These are phyloP conservation scores for Lecanosticta acicola DNA, from an alignment of 2,329 filamentous ascomycete genomes.

Conservation along the genomic window DNA sequence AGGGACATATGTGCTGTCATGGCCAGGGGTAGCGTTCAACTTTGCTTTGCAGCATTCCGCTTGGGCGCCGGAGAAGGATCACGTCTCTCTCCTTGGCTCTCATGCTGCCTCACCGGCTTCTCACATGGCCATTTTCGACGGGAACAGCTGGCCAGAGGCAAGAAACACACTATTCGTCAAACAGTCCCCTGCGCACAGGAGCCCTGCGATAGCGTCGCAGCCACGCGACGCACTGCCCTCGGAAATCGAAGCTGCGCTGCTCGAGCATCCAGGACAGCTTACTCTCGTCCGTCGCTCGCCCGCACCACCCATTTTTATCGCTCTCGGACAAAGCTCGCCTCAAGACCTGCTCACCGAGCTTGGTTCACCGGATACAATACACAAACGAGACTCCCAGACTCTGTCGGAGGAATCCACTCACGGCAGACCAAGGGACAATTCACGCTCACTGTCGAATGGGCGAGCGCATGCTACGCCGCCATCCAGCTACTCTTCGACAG, in stretches of 20 bases:
- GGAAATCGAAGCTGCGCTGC: slow-evolving; percentile 73
- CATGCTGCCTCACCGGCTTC: slow-evolving; percentile 69
- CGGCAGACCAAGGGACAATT: slow-evolving; percentile 22
- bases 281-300: slow-evolving; percentile 71
- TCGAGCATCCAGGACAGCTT: slow-evolving; percentile 71
- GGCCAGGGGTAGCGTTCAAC: slow-evolving; percentile 88
- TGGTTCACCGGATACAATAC: slow-evolving; percentile 88
- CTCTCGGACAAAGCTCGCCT: slow-evolving; percentile 77
- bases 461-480: slow-evolving; percentile 27
- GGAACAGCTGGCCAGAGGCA: slow-evolving; percentile 83
- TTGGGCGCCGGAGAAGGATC: slow-evolving; percentile 72
- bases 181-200: slow-evolving; percentile 66
- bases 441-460: slow-evolving; percentile 23
- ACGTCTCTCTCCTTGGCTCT: slow-evolving; percentile 78
- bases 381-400: slow-evolving; percentile 39
- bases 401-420: slow-evolving; percentile 17
- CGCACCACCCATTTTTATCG: slow-evolving; percentile 62
- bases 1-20: slow-evolving; percentile 85
- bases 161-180: slow-evolving; percentile 71
- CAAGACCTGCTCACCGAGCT: slow-evolving; percentile 88
- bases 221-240: slow-evolving; percentile 77
- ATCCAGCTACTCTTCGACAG: slow-evolving; percentile 36
- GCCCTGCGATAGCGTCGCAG: slow-evolving; percentile 61
- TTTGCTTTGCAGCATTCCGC: slow-evolving; percentile 71
- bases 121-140: slow-evolving; percentile 86